Evolutionary conservation across 176 grass and related monocot species (phyloP).

Genomic region (Zoysia japonica): DNA sequence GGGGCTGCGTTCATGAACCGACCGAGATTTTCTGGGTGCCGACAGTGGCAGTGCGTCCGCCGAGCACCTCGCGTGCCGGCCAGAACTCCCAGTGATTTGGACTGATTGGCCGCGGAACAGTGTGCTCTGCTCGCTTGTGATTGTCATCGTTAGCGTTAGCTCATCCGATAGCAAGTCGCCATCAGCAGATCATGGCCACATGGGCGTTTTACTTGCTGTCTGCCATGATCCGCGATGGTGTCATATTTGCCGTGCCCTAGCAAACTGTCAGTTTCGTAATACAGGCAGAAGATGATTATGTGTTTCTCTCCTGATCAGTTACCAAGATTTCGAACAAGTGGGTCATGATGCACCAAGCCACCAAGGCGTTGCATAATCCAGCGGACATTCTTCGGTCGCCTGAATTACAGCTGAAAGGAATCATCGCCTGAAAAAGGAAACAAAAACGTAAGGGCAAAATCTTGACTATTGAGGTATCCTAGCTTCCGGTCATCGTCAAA

Average conservation of each 20-base stretch:
- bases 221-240: conserved; percentile 31
- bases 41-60: conserved; percentile 8
- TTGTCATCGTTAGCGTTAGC: neutral
- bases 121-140: neutral
- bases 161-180: conserved; percentile 1
- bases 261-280: neutral
- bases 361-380: neutral
- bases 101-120: conserved; percentile 21
- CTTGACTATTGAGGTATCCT: conserved; percentile 23
- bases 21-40: conserved; percentile 22
- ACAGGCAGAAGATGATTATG: too few relatives aligned
- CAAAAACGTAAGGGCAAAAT: too few relatives aligned
- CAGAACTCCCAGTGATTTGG: conserved; percentile 12
- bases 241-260: conserved; percentile 3
- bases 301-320: neutral
- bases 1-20: conserved; percentile 15
- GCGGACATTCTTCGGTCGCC: neutral
- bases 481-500: neutral
- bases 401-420: conserved; percentile 5
- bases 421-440: neutral
- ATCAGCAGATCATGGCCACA: conserved; percentile 27
- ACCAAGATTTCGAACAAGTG: too few relatives aligned
- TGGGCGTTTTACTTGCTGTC: conserved; percentile 34
- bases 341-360: neutral
- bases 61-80: conserved; percentile 17